Conservation (phyloP, 306 rosid genomes). For the Lagenaria siceraria region DNA sequence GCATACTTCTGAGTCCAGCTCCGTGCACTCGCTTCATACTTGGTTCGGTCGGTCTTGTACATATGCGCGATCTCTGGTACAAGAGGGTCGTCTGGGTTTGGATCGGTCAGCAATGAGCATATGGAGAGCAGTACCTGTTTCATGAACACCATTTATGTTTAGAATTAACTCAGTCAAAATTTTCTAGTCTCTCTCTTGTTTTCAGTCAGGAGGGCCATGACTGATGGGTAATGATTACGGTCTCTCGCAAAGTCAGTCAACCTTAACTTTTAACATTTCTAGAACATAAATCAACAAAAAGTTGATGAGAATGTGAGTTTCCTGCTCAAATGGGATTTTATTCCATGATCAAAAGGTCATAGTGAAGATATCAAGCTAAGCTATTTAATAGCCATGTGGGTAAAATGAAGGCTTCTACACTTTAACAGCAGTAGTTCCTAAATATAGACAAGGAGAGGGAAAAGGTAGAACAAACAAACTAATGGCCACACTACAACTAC, state of each 20-base stretch:
- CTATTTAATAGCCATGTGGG: background rate
- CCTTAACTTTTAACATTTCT: background rate
- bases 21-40: conserved; percentile 63
- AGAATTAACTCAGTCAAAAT: background rate
- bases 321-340: background rate
- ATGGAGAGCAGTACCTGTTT: conserved; percentile 59
- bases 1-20: conserved; percentile 82
- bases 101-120: conserved; percentile 71
- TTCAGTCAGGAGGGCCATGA: background rate
- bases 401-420: background rate
- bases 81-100: conserved; percentile 73
- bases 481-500: background rate
- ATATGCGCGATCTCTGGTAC: conserved; percentile 73
- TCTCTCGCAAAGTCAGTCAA: background rate
- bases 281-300: background rate
- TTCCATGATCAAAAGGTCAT: background rate
- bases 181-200: background rate
- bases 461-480: background rate
- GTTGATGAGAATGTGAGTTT: background rate
- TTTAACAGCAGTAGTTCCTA: background rate
- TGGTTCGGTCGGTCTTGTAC: conserved; percentile 59
- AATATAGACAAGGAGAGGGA: background rate
- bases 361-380: background rate
- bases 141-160: background rate
- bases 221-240: too few species aligned